A percentile compares a stretch with the other conserved stretches of the same genome.
These are phyloP conservation scores for Leccinum fibrillosum DNA, from an alignment of 768 basidiomycete genomes.

Conservation along the genomic window DNA sequence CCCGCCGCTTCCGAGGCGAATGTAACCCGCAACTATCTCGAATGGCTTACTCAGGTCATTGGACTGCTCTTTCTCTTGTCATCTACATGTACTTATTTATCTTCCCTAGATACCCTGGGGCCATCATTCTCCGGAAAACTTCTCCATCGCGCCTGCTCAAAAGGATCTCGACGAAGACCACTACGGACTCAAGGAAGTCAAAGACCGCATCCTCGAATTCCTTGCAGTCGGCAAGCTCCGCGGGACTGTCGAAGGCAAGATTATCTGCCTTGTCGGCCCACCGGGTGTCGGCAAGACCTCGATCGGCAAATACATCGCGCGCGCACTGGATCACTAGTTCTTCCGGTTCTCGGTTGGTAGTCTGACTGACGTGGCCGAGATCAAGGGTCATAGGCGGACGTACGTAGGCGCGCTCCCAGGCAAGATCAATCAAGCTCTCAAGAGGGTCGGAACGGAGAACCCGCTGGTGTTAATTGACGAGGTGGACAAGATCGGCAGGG, in stretches of 20 bases:
- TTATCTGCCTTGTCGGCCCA: conserved; percentile 93
- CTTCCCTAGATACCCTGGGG: conserved; percentile 89
- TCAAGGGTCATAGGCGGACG: conserved; percentile 83
- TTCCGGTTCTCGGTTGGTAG: conserved; percentile 98
- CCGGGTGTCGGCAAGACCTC: conserved; percentile 98
- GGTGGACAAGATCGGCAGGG: conserved; percentile 92
- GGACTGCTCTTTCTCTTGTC: background rate
- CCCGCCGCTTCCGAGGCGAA: conserved; percentile 91
- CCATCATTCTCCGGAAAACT: conserved; percentile 90
- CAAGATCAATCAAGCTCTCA: conserved; percentile 92
- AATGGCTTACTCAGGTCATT: conserved; percentile 81
- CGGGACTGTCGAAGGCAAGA: conserved; percentile 96
- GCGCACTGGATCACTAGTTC: conserved; percentile 87
- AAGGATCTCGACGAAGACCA: conserved; percentile 89
- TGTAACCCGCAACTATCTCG: conserved; percentile 91
- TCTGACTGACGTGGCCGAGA: conserved; percentile 96
- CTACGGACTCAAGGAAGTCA: conserved; percentile 89
- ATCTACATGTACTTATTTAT: conserved; percentile 1
- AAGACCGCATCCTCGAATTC: conserved; percentile 93
- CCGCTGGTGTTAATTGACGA: conserved; percentile 94
- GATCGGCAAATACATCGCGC: conserved; percentile 92
- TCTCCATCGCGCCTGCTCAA: conserved; percentile 78
- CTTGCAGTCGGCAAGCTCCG: conserved; percentile 92
- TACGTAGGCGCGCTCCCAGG: conserved; percentile 93
- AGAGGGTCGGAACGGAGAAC: conserved; percentile 91